Evolutionary conservation across 305 asterid species (phyloP), one percentile per base, ranked within the genome.

Genomic region (Fraxinus albicans): DNA sequence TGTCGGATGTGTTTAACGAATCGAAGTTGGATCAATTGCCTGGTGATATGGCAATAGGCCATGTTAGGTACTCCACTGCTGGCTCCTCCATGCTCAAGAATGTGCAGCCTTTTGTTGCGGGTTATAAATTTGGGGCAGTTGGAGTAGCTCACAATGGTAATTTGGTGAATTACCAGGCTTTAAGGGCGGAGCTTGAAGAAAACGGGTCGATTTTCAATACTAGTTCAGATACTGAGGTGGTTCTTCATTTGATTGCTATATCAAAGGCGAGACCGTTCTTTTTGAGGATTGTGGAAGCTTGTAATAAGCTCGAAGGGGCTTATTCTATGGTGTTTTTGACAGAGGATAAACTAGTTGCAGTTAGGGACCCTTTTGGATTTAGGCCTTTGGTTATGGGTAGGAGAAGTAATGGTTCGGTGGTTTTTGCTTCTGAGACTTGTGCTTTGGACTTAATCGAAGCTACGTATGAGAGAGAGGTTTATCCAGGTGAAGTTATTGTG

Each of bases 61-160:
- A 95, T 47, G 99, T 95, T n/a, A 88, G 99, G 31, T 95, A 94
- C 78, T 94, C 98, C 0, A 95, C 98, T 1, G 99, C 98, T 2
- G 98, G 99, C 0, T 81, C 98, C 0, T 94, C 98, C n/a, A 94
- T 95, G 99, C 88, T 95, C 0, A 95, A 95, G 76, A 95, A 63
- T 63, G 79, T 79, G 36, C 84, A 85, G 76, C 85, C 83, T 55
- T 84, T 84, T 12, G 87, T 81, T 77, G 33, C 85, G 0, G 73
- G 77, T 25, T 77, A 73, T 31, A 67, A 21, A 36, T 84, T 84
- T 77, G 84, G 84, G 67, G 77, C 82, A 2, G 81, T 77, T 72
- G 87, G 80, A 31, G 82, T 84, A 23, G 85, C 85, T 2, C 87
- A 84, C 80, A 84, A 84, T 9, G 87, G 87, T n/a, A 84, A 81